A percentile compares a stretch with the other conserved stretches of the same genome.
Evolutionary conservation across 2,329 filamentous ascomycete genomes (phyloP).

Genomic region (Aspergillus pseudoviridinutans): DNA sequence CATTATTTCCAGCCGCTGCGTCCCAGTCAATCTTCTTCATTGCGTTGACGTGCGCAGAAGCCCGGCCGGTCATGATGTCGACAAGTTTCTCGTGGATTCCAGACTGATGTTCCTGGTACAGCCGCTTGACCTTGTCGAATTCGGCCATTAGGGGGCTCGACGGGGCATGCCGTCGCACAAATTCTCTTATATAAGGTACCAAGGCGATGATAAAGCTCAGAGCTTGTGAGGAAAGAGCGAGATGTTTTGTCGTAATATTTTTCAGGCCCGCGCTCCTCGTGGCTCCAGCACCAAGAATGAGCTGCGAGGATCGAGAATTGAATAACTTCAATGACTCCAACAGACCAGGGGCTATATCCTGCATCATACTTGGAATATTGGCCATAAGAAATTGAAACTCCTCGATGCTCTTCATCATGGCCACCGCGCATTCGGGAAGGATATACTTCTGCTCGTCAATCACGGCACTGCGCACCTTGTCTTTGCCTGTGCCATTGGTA

Average conservation of each 20-base stretch:
- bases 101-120: constrained; percentile 84
- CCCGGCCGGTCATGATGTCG: constrained; percentile 82
- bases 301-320: constrained; percentile 92
- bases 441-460: constrained; percentile 85
- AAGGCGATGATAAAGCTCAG: constrained; percentile 82
- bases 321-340: constrained; percentile 87
- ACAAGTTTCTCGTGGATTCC: constrained; percentile 90
- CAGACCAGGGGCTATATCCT: constrained; percentile 73
- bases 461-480: constrained; percentile 66
- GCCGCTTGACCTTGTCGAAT: constrained; percentile 80
- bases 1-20: constrained; percentile 41
- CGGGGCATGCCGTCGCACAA: constrained; percentile 69
- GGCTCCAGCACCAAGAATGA: constrained; percentile 91
- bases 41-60: constrained; percentile 66
- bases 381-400: constrained; percentile 78
- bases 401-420: constrained; percentile 76
- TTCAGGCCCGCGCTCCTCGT: constrained; percentile 84
- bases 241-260: constrained; percentile 93
- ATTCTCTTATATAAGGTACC: constrained; percentile 87
- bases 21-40: constrained; percentile 78
- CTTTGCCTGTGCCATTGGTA: constrained; percentile 47
- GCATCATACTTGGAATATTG: constrained; percentile 82
- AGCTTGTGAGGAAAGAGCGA: constrained; percentile 86
- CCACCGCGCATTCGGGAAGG: constrained; percentile 75
- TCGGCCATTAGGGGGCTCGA: constrained; percentile 65